Base-by-base conservation (phyloP, 2,329 filamentous ascomycete genomes). In the Nemania diffusa region DNA sequence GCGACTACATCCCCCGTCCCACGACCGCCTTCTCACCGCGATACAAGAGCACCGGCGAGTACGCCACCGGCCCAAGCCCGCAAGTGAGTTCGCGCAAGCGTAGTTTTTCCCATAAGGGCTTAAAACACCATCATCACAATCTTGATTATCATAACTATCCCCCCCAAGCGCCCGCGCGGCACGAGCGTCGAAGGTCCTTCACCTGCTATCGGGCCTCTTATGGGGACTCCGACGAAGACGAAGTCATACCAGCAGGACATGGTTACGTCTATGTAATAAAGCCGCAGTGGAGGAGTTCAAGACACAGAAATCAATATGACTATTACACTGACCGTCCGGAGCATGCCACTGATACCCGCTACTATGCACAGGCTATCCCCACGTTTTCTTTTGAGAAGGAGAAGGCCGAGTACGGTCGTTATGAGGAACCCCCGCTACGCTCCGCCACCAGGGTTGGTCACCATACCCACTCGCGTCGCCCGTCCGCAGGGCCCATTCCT, bases 221-320 rank as follows among this genome's bases (percentile, higher is more conserved):
- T 84, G 86, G 86, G 83, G 87, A 88, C 80, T 88, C 87, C 81
- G 87, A 89, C 84, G 86, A 88, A 84, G 87, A 88, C 82, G 86
- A 88, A 80, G 78, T 84, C 69, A 80, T 87, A 79, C 84, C 87
- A 79, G 79, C 84, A 76, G 76, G 48, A 22, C 56, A 85, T 77
- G 85, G 84, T 72, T 76, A 82, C 77, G 85, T 81, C 71, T 87
- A 83, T 73, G 80, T 87, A 80, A 76, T 88, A 75, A 83, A 84
- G 66, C 81, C 84, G 72, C 80, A 81, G 80, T 81, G 83, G 73
- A 82, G 81, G 77, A 78, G 78, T 73, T 74, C 76, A 70, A 77
- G 73, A 73, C 70, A 75, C 69, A 74, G 72, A 66, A 74, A 72
- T 69, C 62, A 74, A 65, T 73, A 79, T 73, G 79, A 79, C 73